A percentile compares a stretch with the other conserved stretches of the same genome.
Evolutionary conservation across 495 filamentous ascomycete species (phyloP).

Genomic region (Penicillium pancosmium): DNA sequence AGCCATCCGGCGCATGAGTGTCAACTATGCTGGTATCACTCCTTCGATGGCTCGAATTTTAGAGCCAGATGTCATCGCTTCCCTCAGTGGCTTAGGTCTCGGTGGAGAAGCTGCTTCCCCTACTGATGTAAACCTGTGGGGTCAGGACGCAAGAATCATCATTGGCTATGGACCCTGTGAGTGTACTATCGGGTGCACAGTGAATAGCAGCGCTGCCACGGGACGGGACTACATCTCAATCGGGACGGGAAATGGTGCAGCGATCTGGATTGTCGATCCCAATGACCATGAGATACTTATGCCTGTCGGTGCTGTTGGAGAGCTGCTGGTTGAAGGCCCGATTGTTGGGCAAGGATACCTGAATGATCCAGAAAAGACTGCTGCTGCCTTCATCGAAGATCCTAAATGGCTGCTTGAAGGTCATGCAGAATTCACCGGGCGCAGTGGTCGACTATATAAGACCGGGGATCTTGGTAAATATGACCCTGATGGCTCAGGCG

Average conservation of each 20-base stretch:
- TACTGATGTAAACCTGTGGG: slow-evolving; percentile 43
- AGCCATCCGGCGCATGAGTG: slow-evolving; percentile 45
- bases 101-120: slow-evolving; percentile 54
- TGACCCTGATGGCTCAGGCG: slow-evolving; percentile 50
- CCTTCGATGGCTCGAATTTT: slow-evolving; percentile 53
- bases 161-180: slow-evolving; percentile 57
- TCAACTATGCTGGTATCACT: slow-evolving; percentile 52
- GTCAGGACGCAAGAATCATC: slow-evolving; percentile 42
- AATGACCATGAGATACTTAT: slow-evolving; percentile 45
- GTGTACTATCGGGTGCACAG: slow-evolving; percentile 49
- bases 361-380: slow-evolving; percentile 49
- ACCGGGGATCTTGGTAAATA: slow-evolving; percentile 59
- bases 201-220: slow-evolving; percentile 46
- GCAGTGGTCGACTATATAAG: slow-evolving; percentile 46
- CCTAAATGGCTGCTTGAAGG: slow-evolving; percentile 51
- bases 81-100: slow-evolving; percentile 48
- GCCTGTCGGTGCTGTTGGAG: slow-evolving; percentile 55
- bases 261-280: slow-evolving; percentile 53
- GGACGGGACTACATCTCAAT: slow-evolving; percentile 42
- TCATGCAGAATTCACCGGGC: slow-evolving; percentile 37
- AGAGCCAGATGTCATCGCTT: slow-evolving; percentile 46
- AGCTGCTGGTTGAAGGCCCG: slow-evolving; percentile 58
- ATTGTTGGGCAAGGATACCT: slow-evolving; percentile 56
- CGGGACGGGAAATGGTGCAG: slow-evolving; percentile 41
- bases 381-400: slow-evolving; percentile 48